Percentiles rank a stretch among this genome's conserved stretches.
These are phyloP conservation scores for Curvularia lunata DNA, from an alignment of 2,329 filamentous ascomycete species.

Conservation along the genomic window DNA sequence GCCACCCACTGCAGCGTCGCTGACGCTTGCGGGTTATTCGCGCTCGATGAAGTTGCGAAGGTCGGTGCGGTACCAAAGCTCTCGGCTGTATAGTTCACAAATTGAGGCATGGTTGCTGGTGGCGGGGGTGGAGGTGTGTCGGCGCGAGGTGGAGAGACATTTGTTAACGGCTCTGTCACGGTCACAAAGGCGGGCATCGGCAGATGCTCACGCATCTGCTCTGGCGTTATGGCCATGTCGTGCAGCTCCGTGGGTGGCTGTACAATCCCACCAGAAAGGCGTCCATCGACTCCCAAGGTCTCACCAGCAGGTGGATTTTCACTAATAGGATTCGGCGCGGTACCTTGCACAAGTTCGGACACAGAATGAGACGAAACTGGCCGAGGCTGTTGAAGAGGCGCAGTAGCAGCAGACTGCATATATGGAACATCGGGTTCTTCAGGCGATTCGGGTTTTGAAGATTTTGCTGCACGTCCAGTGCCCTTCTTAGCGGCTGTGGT, in stretches of 20 bases:
- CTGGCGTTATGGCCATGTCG: slow-evolving; percentile 42
- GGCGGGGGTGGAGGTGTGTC: slow-evolving; percentile 50
- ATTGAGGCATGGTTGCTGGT: slow-evolving; percentile 40
- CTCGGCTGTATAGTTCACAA: slow-evolving; percentile 41
- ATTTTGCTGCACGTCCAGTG: slow-evolving; percentile 33
- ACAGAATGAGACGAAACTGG: slow-evolving; percentile 28
- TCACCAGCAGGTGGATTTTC: background rate
- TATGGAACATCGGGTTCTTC: slow-evolving; percentile 32
- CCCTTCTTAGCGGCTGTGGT: slow-evolving; percentile 31
- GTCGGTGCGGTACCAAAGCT: slow-evolving; percentile 22
- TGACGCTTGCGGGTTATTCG: slow-evolving; percentile 23
- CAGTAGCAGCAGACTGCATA: slow-evolving; percentile 26
- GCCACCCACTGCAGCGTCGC: slow-evolving; percentile 42
- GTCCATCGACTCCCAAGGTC: slow-evolving; percentile 17
- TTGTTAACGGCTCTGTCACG: slow-evolving; percentile 25
- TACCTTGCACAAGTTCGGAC: slow-evolving; percentile 15
- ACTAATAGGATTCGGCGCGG: background rate
- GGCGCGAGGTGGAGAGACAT: slow-evolving; percentile 39
- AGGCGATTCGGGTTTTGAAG: slow-evolving; percentile 37
- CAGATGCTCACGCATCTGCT: slow-evolving; percentile 47
- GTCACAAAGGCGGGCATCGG: slow-evolving; percentile 43
- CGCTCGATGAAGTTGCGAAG: background rate
- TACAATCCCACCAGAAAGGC: slow-evolving; percentile 27
- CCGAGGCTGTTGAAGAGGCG: slow-evolving; percentile 39
- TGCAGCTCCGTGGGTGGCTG: slow-evolving; percentile 40